phyloP scores from a whole-genome alignment of 2,329 filamentous ascomycete species.

The Talaromyces sp. region DNA sequence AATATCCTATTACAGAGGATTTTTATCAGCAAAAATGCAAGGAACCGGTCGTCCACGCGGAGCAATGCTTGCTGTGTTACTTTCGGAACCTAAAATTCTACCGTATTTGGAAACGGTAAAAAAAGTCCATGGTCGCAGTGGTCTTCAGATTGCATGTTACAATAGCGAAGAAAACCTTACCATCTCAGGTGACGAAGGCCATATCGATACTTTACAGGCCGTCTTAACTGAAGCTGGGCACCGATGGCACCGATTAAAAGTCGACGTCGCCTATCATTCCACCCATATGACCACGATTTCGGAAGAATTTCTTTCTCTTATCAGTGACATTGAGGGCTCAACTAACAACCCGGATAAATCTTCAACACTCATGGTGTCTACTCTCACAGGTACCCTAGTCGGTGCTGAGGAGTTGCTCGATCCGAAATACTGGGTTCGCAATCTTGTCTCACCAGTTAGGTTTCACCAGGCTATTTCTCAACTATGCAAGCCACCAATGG shows the following conservation, averaged over 20 bases:
- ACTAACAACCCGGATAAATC: neutral
- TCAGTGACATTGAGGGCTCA: neutral
- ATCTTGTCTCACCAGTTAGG: slow-evolving; percentile 25
- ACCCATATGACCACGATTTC: neutral
- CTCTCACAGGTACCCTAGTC: slow-evolving; percentile 14
- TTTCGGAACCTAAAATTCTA: slow-evolving; percentile 16
- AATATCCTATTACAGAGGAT: slow-evolving; percentile 36
- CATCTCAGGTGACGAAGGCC: neutral
- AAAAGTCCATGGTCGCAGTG: slow-evolving; percentile 18
- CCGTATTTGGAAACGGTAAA: slow-evolving; percentile 11
- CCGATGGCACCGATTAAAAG: neutral
- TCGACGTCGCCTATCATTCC: neutral
- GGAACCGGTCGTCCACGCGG: slow-evolving; percentile 12
- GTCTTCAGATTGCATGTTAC: slow-evolving; percentile 8
- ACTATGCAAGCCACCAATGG: neutral
- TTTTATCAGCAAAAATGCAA: slow-evolving; percentile 5
- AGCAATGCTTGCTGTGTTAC: slow-evolving; percentile 29
- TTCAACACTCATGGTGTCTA: slow-evolving; percentile 2
- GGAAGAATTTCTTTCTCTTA: neutral
- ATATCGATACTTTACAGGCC: neutral
- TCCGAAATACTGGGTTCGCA: slow-evolving; percentile 15
- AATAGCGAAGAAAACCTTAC: neutral
- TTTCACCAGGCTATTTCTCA: slow-evolving; percentile 13
- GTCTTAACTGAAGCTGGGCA: neutral
- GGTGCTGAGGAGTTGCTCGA: slow-evolving; percentile 6